These are phyloP conservation scores for Trematosphaeria pertusa DNA, from an alignment of 2,329 filamentous ascomycete genomes.

Conservation along the genomic window DNA sequence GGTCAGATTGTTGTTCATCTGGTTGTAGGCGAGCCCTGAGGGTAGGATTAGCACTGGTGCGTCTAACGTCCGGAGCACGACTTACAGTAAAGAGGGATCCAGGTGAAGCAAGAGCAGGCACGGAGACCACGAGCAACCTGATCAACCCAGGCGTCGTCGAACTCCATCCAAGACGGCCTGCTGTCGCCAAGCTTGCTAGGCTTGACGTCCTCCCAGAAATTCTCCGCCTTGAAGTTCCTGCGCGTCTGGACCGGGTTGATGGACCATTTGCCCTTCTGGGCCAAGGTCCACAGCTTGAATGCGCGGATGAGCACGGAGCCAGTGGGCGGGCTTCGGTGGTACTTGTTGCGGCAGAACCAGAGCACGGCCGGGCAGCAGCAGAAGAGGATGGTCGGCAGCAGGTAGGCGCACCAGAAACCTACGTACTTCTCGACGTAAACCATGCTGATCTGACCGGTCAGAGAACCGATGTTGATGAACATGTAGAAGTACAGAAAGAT, in stretches of 20 bases:
- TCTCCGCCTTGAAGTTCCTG: constrained; percentile 62
- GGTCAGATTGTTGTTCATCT: constrained; percentile 63
- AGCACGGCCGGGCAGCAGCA: constrained; percentile 68
- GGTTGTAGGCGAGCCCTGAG: constrained; percentile 57
- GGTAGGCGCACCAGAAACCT: constrained; percentile 76
- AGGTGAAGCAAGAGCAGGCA: constrained; percentile 61
- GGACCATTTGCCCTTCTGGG: constrained; percentile 69
- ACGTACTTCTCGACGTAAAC: constrained; percentile 78
- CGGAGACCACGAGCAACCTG: constrained; percentile 48
- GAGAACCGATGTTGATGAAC: constrained; percentile 59
- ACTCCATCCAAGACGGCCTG: constrained; percentile 78
- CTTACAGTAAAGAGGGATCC: constrained; percentile 49
- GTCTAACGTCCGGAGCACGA: background rate
- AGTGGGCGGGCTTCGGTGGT: constrained; percentile 69
- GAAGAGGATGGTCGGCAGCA: constrained; percentile 72
- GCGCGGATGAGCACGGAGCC: constrained; percentile 77
- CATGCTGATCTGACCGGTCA: constrained; percentile 69
- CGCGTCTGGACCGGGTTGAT: constrained; percentile 67
- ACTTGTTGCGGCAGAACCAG: constrained; percentile 65
- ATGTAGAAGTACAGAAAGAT: constrained; percentile 57
- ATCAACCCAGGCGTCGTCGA: constrained; percentile 83
- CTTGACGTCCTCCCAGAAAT: constrained; percentile 73
- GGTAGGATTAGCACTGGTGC: constrained; percentile 2
- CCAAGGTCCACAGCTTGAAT: constrained; percentile 64
- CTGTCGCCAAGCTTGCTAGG: constrained; percentile 65